Percentiles rank a stretch among this genome's conserved stretches.
Conservation (phyloP, 805 yeast genomes). For the Monosporozyma yasuniensis region DNA sequence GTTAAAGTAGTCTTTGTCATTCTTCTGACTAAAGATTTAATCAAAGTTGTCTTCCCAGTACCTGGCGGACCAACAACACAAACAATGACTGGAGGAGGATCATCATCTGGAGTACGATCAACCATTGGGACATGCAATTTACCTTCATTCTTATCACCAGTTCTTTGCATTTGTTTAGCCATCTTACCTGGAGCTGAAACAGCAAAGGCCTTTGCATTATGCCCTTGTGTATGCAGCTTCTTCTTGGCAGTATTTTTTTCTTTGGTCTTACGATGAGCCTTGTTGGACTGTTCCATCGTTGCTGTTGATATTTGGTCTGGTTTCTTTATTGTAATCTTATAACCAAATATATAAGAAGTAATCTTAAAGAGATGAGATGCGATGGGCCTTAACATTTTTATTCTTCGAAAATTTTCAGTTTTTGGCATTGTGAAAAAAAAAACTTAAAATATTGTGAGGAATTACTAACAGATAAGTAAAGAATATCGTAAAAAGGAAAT, state of each 20-base stretch:
- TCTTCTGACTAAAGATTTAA: slow-evolving; percentile 79
- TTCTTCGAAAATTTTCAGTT: slow-evolving; percentile 3
- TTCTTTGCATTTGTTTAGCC: slow-evolving; percentile 72
- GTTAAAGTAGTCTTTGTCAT: slow-evolving; percentile 76
- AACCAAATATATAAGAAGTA: neutral
- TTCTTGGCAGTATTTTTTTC: slow-evolving; percentile 61
- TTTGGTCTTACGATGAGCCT: slow-evolving; percentile 65
- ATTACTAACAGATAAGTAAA: too few species aligned
- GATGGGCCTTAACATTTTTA: slow-evolving; percentile 2
- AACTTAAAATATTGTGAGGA: neutral
- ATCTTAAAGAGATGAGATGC: neutral
- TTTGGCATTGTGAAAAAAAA: neutral
- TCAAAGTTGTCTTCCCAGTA: slow-evolving; percentile 90
- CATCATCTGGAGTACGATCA: slow-evolving; percentile 93
- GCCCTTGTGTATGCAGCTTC: slow-evolving; percentile 81
- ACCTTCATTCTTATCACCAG: slow-evolving; percentile 73
- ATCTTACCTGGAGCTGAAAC: slow-evolving; percentile 79
- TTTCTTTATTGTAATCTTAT: too few species aligned
- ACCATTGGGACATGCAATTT: slow-evolving; percentile 95
- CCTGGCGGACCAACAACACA: slow-evolving; percentile 99
- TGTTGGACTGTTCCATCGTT: slow-evolving; percentile 55
- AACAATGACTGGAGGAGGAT: slow-evolving; percentile 92
- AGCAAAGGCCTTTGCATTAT: slow-evolving; percentile 75
- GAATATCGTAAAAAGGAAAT: too few species aligned
- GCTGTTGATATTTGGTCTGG: neutral